A percentile compares a stretch with the other conserved stretches of the same genome.
Evolutionary conservation across 768 basidiomycete species (phyloP).

Genomic region (Tylopilus rubrobrunneus): DNA sequence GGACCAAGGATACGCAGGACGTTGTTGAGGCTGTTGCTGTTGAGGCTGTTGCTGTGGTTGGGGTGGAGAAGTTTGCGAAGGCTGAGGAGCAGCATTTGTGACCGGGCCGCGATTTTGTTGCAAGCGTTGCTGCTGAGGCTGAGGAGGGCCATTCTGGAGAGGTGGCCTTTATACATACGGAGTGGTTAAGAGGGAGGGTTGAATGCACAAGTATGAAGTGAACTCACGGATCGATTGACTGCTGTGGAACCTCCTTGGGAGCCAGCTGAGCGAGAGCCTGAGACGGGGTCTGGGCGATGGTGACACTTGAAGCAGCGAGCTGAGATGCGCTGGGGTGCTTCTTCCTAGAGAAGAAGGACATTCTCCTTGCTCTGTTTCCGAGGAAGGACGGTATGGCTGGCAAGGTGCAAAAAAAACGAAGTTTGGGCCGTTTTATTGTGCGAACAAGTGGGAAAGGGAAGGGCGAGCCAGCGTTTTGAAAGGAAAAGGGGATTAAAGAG

Average conservation of each 20-base stretch:
- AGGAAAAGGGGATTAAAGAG: slow-evolving; percentile 10
- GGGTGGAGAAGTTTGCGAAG: slow-evolving; percentile 29
- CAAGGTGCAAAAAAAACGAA: slow-evolving; percentile 16
- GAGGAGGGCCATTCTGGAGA: slow-evolving; percentile 23
- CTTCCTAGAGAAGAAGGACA: slow-evolving; percentile 94
- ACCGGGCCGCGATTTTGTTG: slow-evolving; percentile 35
- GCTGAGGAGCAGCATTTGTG: slow-evolving; percentile 26
- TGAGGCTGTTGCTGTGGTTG: slow-evolving; percentile 32
- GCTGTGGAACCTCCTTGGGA: slow-evolving; percentile 27
- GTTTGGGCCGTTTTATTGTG: slow-evolving; percentile 11
- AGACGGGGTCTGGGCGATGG: slow-evolving; percentile 59
- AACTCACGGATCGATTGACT: slow-evolving; percentile 37
- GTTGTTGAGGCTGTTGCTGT: slow-evolving; percentile 35
- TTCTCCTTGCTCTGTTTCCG: slow-evolving; percentile 61
- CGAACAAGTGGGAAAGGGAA: slow-evolving; percentile 10
- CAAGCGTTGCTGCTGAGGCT: slow-evolving; percentile 34
- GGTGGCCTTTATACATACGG: slow-evolving; percentile 6
- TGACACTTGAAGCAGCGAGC: slow-evolving; percentile 43
- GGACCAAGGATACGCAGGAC: slow-evolving; percentile 81
- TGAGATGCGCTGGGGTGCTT: slow-evolving; percentile 59
- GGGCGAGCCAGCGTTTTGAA: slow-evolving; percentile 24
- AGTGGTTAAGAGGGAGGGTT: not conserved
- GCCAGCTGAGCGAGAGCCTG: slow-evolving; percentile 64
- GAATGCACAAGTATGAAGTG: slow-evolving; percentile 1
- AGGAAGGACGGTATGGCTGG: slow-evolving; percentile 70